phyloP scores from a whole-genome alignment of 2,329 filamentous ascomycete genomes.

The Fusarium liriodendri region DNA sequence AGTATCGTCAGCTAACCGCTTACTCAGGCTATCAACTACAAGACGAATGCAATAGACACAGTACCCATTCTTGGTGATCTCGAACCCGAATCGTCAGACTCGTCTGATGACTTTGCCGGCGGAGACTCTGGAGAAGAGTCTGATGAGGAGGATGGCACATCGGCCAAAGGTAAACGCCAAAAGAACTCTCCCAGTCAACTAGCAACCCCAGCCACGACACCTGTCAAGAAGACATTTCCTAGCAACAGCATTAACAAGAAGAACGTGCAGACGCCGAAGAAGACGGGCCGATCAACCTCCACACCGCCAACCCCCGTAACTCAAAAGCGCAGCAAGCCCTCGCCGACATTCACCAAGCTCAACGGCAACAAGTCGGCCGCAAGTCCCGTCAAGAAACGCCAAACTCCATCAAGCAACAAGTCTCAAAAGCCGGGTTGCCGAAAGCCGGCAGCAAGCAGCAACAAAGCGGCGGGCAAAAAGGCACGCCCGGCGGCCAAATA shows the following conservation, averaged over 20 bases:
- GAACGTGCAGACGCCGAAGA: constrained; percentile 46
- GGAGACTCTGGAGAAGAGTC: constrained; percentile 48
- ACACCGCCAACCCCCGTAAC: constrained; percentile 31
- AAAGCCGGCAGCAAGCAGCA: constrained; percentile 7
- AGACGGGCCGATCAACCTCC: constrained; percentile 30
- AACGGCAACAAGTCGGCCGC: constrained; percentile 47
- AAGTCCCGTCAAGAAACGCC: constrained; percentile 22
- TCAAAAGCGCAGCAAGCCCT: constrained; percentile 27
- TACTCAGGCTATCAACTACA: constrained; percentile 51
- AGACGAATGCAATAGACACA: constrained; percentile 38
- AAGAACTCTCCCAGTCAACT: constrained; percentile 40
- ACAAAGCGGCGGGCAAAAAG: background rate
- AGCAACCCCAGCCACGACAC: constrained; percentile 40
- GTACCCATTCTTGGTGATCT: constrained; percentile 39
- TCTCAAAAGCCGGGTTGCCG: constrained; percentile 14
- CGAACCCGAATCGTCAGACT: constrained; percentile 45
- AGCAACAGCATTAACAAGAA: constrained; percentile 49
- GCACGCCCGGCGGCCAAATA: background rate
- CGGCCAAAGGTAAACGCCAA: constrained; percentile 51
- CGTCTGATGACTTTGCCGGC: constrained; percentile 50
- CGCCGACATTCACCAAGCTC: constrained; percentile 23
- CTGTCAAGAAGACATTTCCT: constrained; percentile 39
- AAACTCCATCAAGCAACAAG: constrained; percentile 7
- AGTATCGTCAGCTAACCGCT: constrained; percentile 25
- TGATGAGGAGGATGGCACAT: constrained; percentile 33